Evolutionary conservation across 1,284 basidiomycete species (phyloP).

Genomic region (Volvariella surrecta): DNA sequence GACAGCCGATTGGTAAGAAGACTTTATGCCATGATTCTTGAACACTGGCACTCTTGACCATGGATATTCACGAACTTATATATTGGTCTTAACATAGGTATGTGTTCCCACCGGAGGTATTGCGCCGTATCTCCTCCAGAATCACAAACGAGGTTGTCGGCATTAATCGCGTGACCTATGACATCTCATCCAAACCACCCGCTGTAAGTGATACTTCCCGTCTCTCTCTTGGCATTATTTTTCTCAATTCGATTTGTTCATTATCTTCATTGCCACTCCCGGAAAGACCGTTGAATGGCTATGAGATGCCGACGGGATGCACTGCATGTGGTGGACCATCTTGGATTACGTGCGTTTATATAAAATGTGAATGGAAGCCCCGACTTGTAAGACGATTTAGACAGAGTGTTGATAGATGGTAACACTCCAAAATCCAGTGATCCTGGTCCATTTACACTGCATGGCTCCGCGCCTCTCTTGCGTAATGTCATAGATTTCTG

Average conservation of each 20-base stretch:
- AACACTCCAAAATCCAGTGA: no score
- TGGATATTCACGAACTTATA: no score
- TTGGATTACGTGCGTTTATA: no score
- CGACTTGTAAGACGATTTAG: no score
- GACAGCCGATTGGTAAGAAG: slow-evolving; percentile 86
- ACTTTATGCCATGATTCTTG: background rate
- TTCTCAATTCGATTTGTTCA: background rate
- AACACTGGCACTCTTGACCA: background rate
- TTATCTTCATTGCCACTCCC: background rate
- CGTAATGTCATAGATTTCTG: no score
- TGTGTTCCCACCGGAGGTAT: slow-evolving; percentile 88
- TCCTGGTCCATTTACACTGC: no score
- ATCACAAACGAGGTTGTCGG: slow-evolving; percentile 98
- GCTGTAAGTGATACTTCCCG: slow-evolving; percentile 46
- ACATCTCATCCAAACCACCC: slow-evolving; percentile 97
- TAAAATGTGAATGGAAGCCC: no score
- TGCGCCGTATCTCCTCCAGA: slow-evolving; percentile 89
- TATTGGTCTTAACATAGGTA: slow-evolving; percentile 43
- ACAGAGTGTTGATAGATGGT: no score
- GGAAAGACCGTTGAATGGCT: slow-evolving; percentile 42
- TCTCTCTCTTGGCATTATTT: slow-evolving; percentile 1
- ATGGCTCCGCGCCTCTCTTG: no score
- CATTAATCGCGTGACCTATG: slow-evolving; percentile 91
- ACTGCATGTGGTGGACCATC: no score
- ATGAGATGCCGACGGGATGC: slow-evolving; percentile 15